phyloP scores from a whole-genome alignment of 2,329 filamentous ascomycete species.

The Calonectria hongkongensis region DNA sequence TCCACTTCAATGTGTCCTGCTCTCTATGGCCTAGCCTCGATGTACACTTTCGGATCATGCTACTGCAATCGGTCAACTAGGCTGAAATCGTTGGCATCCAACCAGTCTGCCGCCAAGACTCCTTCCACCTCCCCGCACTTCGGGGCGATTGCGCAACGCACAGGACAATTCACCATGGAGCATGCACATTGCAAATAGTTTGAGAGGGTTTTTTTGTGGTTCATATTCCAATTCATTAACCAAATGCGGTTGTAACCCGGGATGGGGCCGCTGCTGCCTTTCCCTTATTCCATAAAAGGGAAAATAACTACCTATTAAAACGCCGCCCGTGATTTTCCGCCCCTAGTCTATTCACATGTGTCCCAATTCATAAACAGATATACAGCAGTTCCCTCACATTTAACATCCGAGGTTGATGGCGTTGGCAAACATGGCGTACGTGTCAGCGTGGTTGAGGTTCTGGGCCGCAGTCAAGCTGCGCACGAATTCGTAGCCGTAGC shows the following conservation, averaged over 20 bases:
- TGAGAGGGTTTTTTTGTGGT: conserved; percentile 14
- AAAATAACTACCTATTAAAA: conserved; percentile 8
- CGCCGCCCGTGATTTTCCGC: conserved; percentile 12
- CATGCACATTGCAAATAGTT: conserved; percentile 9
- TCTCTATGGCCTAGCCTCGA: conserved; percentile 26
- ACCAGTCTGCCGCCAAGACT: background rate
- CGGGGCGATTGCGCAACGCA: conserved; percentile 16
- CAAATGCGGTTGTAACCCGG: conserved; percentile 22
- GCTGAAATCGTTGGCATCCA: conserved; percentile 1
- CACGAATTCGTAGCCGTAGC: conserved; percentile 74
- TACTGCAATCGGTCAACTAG: conserved; percentile 13
- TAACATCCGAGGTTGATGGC: conserved; percentile 60
- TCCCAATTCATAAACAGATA: conserved; percentile 14
- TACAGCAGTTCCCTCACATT: background rate
- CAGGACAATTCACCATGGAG: conserved; percentile 22
- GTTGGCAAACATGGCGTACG: conserved; percentile 56
- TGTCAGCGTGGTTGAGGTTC: conserved; percentile 80
- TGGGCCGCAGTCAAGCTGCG: conserved; percentile 65
- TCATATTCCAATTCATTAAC: conserved; percentile 23
- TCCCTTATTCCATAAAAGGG: conserved; percentile 17
- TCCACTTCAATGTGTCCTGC: conserved; percentile 29
- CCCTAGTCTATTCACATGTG: conserved; percentile 8
- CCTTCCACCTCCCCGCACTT: background rate
- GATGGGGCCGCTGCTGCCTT: conserved; percentile 1
- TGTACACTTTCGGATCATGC: conserved; percentile 5